Base-by-base conservation (phyloP, 2,329 filamentous ascomycete genomes). In the Penicillium concentricum region DNA sequence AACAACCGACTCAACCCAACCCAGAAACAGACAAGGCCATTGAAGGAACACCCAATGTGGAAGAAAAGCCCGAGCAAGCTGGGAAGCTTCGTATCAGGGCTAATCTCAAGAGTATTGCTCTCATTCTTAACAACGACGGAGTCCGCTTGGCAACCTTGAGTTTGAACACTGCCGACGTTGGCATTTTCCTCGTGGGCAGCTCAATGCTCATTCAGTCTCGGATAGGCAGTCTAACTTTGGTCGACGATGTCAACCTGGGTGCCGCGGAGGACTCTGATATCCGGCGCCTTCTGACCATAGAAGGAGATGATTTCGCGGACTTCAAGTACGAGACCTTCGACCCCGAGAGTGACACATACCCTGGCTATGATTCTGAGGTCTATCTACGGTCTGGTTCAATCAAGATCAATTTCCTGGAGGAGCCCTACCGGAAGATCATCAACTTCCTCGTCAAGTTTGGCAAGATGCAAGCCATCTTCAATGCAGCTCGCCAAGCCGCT, bases 381-480 rank as follows among this genome's bases (percentile, higher is more conserved):
- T 95, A 87, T 69, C 80, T 99, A 12, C 87, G 93, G 35, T 93
- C 94, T 18, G 94, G 94, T 1, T 99, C 94, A 0, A 88, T 99
- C 73, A 97, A 96, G 76, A 82, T 99, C 71, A 97, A 97, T 72
- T 99, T 99, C 72, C 78, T 97, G 4, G 93, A 97, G 60, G 95
- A 99, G 73, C 94, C 94, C 0, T 97, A 97, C 80, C 87, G 94
- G 51, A 97, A 97, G 76, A 97, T 99, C 62, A 91, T 99, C 74
- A 91, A 95, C 64, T 99, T 99, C 74, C 81, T 96, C 42, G 92
- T 99, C 72, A 99, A 99, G 69, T 99, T 99, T 72, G 94, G 95
- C 59, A 96, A 96, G 76, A 99, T 99, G 94, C 94, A 99, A 75
- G 93, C 94, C 22, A 89, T 99, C 51, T 99, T 96, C 80, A 99